Evolutionary conservation across 2,329 filamentous ascomycete genomes (phyloP).

Genomic region (Curvularia sp.): DNA sequence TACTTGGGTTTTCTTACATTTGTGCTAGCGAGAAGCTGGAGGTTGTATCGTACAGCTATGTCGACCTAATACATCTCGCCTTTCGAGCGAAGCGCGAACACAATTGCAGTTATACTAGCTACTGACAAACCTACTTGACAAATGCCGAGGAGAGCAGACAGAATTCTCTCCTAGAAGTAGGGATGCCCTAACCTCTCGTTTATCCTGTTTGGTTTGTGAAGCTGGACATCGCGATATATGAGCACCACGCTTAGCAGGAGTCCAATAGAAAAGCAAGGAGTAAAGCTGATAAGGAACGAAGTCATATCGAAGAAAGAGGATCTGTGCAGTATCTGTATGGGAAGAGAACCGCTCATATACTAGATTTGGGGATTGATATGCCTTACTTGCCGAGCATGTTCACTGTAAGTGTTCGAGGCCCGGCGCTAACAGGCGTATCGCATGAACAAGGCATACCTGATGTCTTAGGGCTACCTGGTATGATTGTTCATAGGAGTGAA

Average conservation of each 20-base stretch:
- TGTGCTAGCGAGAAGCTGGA: constrained; percentile 11
- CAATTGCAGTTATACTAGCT: constrained; percentile 14
- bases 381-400: constrained; percentile 8
- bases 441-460: constrained; percentile 7
- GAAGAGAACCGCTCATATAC: constrained; percentile 11
- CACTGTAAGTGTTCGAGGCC: constrained; percentile 9
- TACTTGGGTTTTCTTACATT: constrained; percentile 2
- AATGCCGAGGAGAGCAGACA: constrained; percentile 7
- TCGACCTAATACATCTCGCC: constrained; percentile 12
- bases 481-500: constrained; percentile 3
- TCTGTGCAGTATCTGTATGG: constrained; percentile 5
- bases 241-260: constrained; percentile 19
- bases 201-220: constrained; percentile 14
- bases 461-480: constrained; percentile 5
- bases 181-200: constrained; percentile 9
- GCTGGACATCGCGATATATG: constrained; percentile 13
- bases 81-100: constrained; percentile 7
- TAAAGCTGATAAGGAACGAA: constrained; percentile 17
- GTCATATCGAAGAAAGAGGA: constrained; percentile 8
- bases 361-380: constrained; percentile 6
- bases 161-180: constrained; percentile 11
- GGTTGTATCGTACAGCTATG: constrained; percentile 14
- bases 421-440: constrained; percentile 7
- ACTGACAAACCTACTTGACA: constrained; percentile 13
- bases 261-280: constrained; percentile 14